These are phyloP conservation scores for Colletotrichum sp. DNA, from an alignment of 2,329 filamentous ascomycete genomes.

Conservation along the genomic window DNA sequence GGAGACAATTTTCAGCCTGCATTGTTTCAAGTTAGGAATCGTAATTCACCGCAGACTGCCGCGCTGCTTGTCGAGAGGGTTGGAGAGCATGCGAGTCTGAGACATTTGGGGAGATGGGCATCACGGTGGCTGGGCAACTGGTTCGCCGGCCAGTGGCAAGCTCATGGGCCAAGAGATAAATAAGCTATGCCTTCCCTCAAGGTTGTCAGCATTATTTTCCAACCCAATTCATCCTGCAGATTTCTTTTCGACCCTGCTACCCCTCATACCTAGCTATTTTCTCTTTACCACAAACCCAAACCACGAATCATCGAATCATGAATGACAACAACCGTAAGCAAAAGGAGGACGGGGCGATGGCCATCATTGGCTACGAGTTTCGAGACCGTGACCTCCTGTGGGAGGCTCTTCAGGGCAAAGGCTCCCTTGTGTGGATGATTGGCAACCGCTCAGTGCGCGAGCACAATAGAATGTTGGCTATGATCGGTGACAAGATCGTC, in stretches of 20 bases:
- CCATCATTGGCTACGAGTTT: background rate
- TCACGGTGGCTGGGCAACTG: background rate
- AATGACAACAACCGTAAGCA: accelerated
- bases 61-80: background rate
- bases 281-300: background rate
- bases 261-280: background rate
- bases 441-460: background rate
- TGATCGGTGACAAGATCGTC: background rate
- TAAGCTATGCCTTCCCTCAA: background rate
- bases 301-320: background rate
- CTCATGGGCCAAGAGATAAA: background rate
- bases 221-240: background rate
- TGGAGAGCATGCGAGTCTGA: background rate
- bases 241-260: background rate
- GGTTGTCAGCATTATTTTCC: accelerated
- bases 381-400: background rate
- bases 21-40: background rate
- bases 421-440: background rate
- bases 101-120: background rate
- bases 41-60: background rate
- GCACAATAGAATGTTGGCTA: background rate
- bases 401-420: background rate
- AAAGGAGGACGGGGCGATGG: background rate
- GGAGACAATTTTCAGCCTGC: background rate
- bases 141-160: background rate